Percentiles rank a stretch among this genome's conserved stretches.
Conservation (phyloP, 805 yeast species). For the Metschnikowia gruessii region DNA sequence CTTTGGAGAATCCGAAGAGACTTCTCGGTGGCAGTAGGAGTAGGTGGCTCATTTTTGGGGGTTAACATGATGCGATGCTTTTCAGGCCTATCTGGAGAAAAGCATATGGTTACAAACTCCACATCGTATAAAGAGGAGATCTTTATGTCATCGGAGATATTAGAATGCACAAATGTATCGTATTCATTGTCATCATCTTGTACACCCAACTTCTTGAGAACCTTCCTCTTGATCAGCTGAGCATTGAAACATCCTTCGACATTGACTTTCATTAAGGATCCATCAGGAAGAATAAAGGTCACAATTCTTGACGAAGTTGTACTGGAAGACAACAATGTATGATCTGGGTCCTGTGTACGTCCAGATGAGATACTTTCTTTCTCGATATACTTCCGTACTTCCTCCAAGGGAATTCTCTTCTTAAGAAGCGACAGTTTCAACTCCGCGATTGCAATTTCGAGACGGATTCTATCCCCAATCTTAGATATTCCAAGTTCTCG, state of each 20-base stretch:
- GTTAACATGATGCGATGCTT: constrained; percentile 70
- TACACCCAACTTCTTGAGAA: constrained; percentile 56
- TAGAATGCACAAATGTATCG: constrained; percentile 57
- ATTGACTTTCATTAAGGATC: constrained; percentile 63
- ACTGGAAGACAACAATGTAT: constrained; percentile 1
- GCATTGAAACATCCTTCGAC: constrained; percentile 81
- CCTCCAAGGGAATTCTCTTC: constrained; percentile 13
- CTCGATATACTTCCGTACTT: constrained; percentile 11
- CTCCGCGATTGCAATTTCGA: constrained; percentile 56
- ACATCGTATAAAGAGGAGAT: constrained; percentile 62
- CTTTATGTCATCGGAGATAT: constrained; percentile 13
- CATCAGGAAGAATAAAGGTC: constrained; percentile 73
- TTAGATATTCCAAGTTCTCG: constrained; percentile 70
- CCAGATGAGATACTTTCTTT: constrained; percentile 1
- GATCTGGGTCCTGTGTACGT: background rate
- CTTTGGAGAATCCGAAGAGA: constrained; percentile 45
- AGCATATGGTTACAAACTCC: constrained; percentile 79
- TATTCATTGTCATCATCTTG: constrained; percentile 46
- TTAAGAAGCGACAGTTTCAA: constrained; percentile 27
- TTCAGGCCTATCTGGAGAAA: constrained; percentile 67
- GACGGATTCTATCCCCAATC: constrained; percentile 78
- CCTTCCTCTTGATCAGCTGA: constrained; percentile 67
- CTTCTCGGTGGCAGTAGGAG: constrained; percentile 53
- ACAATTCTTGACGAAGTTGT: constrained; percentile 28
- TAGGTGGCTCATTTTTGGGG: constrained; percentile 60